phyloP scores from a whole-genome alignment of 768 basidiomycete genomes.

The Naganishia onofrii region DNA sequence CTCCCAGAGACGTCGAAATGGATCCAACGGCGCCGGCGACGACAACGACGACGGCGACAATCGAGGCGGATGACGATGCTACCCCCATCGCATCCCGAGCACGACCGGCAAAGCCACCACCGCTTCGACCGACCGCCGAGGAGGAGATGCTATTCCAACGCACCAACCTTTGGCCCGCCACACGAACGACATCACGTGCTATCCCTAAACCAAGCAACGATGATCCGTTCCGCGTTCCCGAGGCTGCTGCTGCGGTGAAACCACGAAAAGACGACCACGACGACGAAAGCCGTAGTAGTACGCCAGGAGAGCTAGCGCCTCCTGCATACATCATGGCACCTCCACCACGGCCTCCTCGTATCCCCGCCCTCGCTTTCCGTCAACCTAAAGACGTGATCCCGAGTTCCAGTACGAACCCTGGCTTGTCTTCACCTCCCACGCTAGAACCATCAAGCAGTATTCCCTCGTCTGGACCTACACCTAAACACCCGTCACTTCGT shows the following conservation, averaged over 20 bases:
- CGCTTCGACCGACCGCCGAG: neutral
- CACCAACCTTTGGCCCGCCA: constrained; percentile 17
- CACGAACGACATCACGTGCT: neutral
- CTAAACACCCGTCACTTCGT: constrained; percentile 12
- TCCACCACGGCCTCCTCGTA: constrained; percentile 7
- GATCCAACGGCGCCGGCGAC: neutral
- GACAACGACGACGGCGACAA: neutral
- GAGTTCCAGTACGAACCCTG: constrained; percentile 19
- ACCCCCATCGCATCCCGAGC: neutral
- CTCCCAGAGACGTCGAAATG: neutral
- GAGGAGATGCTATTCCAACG: constrained; percentile 8
- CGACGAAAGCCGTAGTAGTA: constrained; percentile 1
- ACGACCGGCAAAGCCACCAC: constrained; percentile 5
- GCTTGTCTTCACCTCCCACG: constrained; percentile 15
- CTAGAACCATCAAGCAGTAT: neutral
- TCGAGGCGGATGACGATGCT: constrained; percentile 11
- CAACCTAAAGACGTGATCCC: constrained; percentile 20
- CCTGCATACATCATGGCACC: constrained; percentile 20
- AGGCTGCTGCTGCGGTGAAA: neutral
- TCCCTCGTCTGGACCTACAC: constrained; percentile 4
- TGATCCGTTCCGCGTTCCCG: constrained; percentile 5
- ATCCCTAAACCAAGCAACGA: neutral
- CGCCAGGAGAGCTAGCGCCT: constrained; percentile 14
- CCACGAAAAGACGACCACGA: neutral
- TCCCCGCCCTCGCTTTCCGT: neutral